Conservation (phyloP, 2,329 filamentous ascomycete species). For the Aspergillus fumigatiaffinis region DNA sequence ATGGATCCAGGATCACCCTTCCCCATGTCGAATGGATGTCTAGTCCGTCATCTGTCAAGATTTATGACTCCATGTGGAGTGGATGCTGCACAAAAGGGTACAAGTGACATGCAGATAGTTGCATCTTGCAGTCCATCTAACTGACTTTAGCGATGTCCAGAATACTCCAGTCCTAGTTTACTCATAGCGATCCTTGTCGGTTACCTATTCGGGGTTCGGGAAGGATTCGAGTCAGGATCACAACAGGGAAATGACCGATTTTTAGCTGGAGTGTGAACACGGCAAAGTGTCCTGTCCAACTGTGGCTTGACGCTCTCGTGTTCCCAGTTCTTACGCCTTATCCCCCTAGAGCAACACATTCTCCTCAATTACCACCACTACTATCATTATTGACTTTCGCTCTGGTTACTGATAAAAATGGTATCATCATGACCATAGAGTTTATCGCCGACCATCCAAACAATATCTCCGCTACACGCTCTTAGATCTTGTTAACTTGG, state of each 20-base stretch:
- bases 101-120: neutral
- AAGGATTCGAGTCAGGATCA: constrained; percentile 9
- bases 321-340: constrained; percentile 8
- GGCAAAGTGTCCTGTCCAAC: neutral
- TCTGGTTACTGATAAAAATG: neutral
- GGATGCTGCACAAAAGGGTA: neutral
- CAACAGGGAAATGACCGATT: neutral
- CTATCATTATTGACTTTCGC: neutral
- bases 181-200: neutral
- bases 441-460: neutral
- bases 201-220: constrained; percentile 7
- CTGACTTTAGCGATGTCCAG: neutral
- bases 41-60: neutral
- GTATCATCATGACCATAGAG: constrained; percentile 2
- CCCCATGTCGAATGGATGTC: neutral
- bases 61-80: neutral
- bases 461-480: no score
- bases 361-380: neutral
- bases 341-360: neutral
- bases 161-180: neutral
- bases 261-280: neutral
- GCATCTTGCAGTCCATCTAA: neutral
- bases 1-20: neutral
- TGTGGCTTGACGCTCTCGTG: constrained; percentile 18
- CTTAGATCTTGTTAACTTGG: no score